Conservation (phyloP, 768 basidiomycete species). For the Boletus reticuloceps region DNA sequence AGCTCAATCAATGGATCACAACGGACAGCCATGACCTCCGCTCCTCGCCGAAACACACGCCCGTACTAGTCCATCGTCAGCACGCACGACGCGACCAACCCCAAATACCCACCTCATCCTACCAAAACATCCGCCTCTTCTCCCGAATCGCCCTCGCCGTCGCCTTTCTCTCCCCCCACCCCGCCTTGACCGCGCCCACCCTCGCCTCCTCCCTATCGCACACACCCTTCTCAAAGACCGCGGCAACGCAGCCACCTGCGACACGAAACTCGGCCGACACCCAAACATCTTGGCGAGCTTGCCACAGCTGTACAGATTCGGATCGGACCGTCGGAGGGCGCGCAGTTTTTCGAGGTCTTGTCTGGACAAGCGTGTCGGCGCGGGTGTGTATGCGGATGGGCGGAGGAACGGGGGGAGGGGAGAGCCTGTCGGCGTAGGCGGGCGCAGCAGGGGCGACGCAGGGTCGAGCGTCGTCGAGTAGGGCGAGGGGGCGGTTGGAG, state of each 20-base stretch:
- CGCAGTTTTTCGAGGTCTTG: conserved; percentile 56
- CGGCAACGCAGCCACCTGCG: conserved; percentile 59
- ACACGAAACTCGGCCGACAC: conserved; percentile 68
- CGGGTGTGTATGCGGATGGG: conserved; percentile 34
- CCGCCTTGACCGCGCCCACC: conserved; percentile 46
- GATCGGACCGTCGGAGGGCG: conserved; percentile 55
- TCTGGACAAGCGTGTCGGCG: conserved; percentile 44
- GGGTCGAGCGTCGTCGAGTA: conserved; percentile 68
- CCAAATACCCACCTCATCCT: conserved; percentile 17
- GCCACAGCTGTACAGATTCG: conserved; percentile 55
- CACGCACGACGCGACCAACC: too few species aligned
- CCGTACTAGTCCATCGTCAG: too few species aligned
- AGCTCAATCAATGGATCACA: too few species aligned
- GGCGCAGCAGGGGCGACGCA: conserved; percentile 64
- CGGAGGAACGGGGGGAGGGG: conserved; percentile 50
- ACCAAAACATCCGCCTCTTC: conserved; percentile 76
- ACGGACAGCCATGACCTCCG: neutral
- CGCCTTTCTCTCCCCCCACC: conserved; percentile 72
- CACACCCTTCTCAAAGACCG: conserved; percentile 45
- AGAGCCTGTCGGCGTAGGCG: conserved; percentile 27
- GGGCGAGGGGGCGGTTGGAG: conserved; percentile 72
- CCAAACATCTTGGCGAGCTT: conserved; percentile 76
- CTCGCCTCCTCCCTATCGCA: conserved; percentile 42
- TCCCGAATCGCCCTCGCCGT: conserved; percentile 59
- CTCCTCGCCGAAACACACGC: neutral